Percentiles rank a stretch among this genome's conserved stretches.
phyloP scores from a whole-genome alignment of 768 basidiomycete genomes.

The Lentinus tigrinus region DNA sequence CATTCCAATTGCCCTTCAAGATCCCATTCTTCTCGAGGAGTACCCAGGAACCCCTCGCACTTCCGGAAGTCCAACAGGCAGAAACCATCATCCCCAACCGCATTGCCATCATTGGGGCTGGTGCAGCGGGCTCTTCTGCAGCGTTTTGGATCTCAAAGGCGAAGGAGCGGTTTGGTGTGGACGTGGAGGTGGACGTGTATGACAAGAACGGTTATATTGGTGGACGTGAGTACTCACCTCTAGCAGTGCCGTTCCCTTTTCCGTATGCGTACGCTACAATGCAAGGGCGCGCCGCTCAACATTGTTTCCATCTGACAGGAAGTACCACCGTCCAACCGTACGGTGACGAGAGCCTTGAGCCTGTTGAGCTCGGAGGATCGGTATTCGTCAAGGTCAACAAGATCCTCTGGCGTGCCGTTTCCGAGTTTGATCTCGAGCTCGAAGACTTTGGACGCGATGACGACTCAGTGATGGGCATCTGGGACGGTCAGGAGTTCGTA shows the following conservation, averaged over 20 bases:
- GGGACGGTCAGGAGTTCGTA: conserved; percentile 79
- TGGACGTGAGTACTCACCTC: conserved; percentile 62
- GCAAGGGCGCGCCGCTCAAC: too few species aligned
- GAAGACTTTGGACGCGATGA: conserved; percentile 45
- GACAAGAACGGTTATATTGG: conserved; percentile 77
- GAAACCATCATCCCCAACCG: conserved; percentile 37
- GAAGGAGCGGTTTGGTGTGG: conserved; percentile 63
- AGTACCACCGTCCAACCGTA: conserved; percentile 79
- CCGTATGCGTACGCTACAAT: too few species aligned
- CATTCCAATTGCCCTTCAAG: conserved; percentile 20
- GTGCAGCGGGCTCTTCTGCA: conserved; percentile 82
- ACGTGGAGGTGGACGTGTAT: conserved; percentile 82
- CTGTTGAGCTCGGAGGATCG: conserved; percentile 84
- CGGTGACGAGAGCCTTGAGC: conserved; percentile 50
- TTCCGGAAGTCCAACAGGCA: neutral
- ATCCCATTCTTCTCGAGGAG: conserved; percentile 14
- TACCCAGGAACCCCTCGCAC: conserved; percentile 4
- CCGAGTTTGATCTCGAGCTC: conserved; percentile 74
- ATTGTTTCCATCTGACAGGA: conserved; percentile 42
- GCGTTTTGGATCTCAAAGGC: conserved; percentile 84
- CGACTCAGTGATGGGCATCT: conserved; percentile 60
- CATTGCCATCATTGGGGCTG: conserved; percentile 88
- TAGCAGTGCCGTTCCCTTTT: neutral
- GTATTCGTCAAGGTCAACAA: conserved; percentile 80
- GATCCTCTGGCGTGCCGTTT: conserved; percentile 69